Evolutionary conservation across 179 eudicot genomes (phyloP), one percentile per base, ranked within the genome.

Genomic region (Amaranthus tricolor): DNA sequence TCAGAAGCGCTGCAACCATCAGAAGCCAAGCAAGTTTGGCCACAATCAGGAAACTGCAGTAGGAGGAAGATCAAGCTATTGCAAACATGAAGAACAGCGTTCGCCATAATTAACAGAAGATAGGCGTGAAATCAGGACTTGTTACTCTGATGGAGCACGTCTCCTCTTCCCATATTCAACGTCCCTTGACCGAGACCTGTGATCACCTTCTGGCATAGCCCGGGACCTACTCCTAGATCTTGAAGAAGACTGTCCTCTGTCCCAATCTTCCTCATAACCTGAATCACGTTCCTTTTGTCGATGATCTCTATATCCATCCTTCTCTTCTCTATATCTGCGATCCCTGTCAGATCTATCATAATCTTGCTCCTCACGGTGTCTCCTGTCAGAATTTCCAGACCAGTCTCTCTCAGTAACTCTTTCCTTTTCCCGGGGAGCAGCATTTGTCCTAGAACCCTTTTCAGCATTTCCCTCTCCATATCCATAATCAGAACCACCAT

Each of bases 81-180:
- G 31, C 76, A 74, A 74, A 57, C 45, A 43, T 15, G 64, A 62
- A 53, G 72, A 66, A 51, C 63, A 56, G 70, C 62, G 47, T 68
- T 13, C 61, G 17, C 76, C 72, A 57, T 31, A 51, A 40, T 56
- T 7, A 48, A 40, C 66, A 24, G 47, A 73, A 72, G 71, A 76
- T 77, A 74, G 62, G 74, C 11, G 49, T 24, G 67, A 49, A 66
- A 47, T 52, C 47, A 40, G 50, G 75, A 48, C n/a, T 17, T 51
- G 68, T 85, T 82, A 93, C 73, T 91, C 91, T 21, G 98, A 89
- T 64, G 93, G 89, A 70, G 84, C 76, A 76, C 98, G 97, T 70
- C 96, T 87, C 84, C 98, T 86, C 80, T 90, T 93, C 70, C 91
- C 96, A 81, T 91, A 88, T 71, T 93, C 97, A 4, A 78, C 86